Evolutionary conservation across 2,329 filamentous ascomycete species (phyloP).

Genomic region (Hypoxylon sp.): DNA sequence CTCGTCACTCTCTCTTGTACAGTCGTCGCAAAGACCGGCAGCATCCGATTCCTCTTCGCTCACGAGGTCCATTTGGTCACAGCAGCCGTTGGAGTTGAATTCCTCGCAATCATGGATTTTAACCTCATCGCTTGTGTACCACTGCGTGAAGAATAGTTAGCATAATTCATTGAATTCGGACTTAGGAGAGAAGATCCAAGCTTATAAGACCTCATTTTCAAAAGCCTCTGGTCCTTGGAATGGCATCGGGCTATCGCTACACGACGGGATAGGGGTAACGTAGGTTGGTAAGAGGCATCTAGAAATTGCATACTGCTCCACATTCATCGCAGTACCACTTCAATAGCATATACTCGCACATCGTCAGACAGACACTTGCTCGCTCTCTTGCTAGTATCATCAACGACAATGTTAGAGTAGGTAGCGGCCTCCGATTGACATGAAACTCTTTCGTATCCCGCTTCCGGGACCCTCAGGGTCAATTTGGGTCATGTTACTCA

Average conservation of each 20-base stretch:
- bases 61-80: constrained; percentile 37
- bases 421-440: constrained; percentile 13
- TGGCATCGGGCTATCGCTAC: background rate
- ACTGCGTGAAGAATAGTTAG: constrained; percentile 30
- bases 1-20: constrained; percentile 38
- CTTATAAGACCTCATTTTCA: background rate
- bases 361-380: constrained; percentile 23
- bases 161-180: no score
- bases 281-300: constrained; percentile 6
- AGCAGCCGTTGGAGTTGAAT: constrained; percentile 37
- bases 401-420: constrained; percentile 5
- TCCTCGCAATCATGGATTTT: constrained; percentile 41
- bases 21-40: constrained; percentile 43
- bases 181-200: background rate
- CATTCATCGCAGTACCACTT: constrained; percentile 47
- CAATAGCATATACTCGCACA: constrained; percentile 45
- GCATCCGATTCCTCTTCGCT: constrained; percentile 43
- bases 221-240: background rate
- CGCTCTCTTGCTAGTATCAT: constrained; percentile 10
- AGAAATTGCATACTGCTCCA: constrained; percentile 38
- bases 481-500: constrained; percentile 36
- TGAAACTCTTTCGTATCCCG: constrained; percentile 23
- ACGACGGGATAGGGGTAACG: constrained; percentile 8
- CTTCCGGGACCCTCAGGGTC: constrained; percentile 20
- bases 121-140: constrained; percentile 47